Evolutionary conservation across 768 basidiomycete genomes (phyloP).

Genomic region (Boletus huronensis): DNA sequence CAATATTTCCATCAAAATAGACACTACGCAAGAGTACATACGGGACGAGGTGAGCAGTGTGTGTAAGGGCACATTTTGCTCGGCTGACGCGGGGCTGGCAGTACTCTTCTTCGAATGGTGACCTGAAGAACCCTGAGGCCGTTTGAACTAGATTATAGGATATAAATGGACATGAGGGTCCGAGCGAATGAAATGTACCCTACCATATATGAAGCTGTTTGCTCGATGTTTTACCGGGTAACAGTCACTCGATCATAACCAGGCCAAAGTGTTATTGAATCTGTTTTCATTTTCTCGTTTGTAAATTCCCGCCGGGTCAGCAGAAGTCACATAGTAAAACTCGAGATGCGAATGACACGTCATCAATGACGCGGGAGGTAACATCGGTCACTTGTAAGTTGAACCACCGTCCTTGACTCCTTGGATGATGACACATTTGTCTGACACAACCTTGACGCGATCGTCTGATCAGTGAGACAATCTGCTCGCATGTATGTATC

Average conservation of each 20-base stretch:
- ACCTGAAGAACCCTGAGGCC: conserved; percentile 9
- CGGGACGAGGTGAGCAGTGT: conserved; percentile 35
- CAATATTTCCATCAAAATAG: conserved; percentile 62
- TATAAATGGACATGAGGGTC: neutral
- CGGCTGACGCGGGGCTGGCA: neutral
- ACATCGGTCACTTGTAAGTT: too few relatives aligned
- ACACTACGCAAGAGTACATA: conserved; percentile 53
- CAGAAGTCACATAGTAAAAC: too few relatives aligned
- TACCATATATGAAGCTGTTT: neutral
- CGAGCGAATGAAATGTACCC: too few relatives aligned
- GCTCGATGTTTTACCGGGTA: neutral
- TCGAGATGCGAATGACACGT: too few relatives aligned
- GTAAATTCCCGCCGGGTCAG: neutral
- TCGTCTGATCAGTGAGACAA: too few relatives aligned
- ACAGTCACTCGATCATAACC: neutral
- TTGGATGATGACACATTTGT: too few relatives aligned
- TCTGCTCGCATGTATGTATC: too few relatives aligned
- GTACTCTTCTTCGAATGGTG: neutral
- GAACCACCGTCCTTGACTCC: too few relatives aligned
- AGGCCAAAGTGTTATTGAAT: neutral
- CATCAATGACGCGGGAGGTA: too few relatives aligned
- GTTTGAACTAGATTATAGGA: neutral
- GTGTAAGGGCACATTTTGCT: neutral
- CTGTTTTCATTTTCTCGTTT: neutral
- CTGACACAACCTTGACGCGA: too few relatives aligned